Evolutionary conservation across 805 yeast species (phyloP), one percentile per base, ranked within the genome.

Genomic region (Ogataea henricii): DNA sequence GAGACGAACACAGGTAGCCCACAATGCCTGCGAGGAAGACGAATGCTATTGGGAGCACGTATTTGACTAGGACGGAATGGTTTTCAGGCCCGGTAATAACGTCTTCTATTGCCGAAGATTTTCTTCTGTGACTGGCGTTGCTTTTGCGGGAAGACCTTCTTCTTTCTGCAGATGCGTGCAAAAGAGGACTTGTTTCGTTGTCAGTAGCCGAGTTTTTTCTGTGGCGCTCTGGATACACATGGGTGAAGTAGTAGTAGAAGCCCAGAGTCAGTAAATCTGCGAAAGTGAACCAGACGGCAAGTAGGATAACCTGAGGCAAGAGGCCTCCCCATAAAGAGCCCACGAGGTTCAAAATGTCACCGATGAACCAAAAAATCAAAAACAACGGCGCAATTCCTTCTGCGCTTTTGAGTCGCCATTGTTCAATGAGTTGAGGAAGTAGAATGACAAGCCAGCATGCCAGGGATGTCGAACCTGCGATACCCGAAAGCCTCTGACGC

Each of bases 381-480:
- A 87, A 86, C 5, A 83, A 77, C 26, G 84, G 74, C 32, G 92
- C 80, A 20, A 87, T 81, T 5, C 95, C 95, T 27, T 85, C 91
- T 3, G 89, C 87, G 14, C 82, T 76, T 59, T 87, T 82, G 45
- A 82, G 67, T 45, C 87, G 68, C 90, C 90, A 87, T 67, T 87
- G 92, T 62, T 87, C 95, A 21, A 87, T 76, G 40, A 87, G 73
- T 63, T 87, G 95, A 0, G 95, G 94, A 55, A 87, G 68, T 48
- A 87, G 73, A 34, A 87, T 67, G 12, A 87, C 90, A 10, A 87
- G 75, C 90, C 91, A 87, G 63, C 92, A 84, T 0, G 92, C 89
- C 35, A 87, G 73, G 63, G 84, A 78, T 7, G 86, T 76, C 10
- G 89, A 82, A 2, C 92, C 92, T 62, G 82, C 75, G 2, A 83